Evolutionary conservation across 805 yeast genomes (phyloP).

Genomic region (Spathaspora arborariae): DNA sequence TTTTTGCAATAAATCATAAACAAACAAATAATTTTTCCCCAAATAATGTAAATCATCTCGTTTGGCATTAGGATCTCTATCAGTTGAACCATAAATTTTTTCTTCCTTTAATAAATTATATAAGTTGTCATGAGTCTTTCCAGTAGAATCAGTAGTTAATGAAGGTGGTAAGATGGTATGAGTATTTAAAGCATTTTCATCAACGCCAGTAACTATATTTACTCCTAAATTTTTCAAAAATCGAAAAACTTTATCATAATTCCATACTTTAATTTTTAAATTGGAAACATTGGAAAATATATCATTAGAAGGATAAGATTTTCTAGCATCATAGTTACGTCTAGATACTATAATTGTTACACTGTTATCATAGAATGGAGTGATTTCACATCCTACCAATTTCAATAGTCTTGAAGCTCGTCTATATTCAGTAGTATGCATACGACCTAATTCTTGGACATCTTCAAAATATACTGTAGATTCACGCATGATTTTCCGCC

Average conservation of each 20-base stretch:
- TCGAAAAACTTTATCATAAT: conserved; percentile 76
- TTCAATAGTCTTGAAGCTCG: conserved; percentile 42
- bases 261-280: conserved; percentile 78
- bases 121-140: conserved; percentile 15
- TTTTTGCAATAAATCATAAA: conserved; percentile 74
- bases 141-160: neutral
- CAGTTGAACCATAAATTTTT: conserved; percentile 79
- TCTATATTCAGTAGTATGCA: conserved; percentile 35
- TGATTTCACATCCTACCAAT: conserved; percentile 45
- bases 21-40: conserved; percentile 63
- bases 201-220: conserved; percentile 16
- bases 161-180: conserved; percentile 8
- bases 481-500: conserved; percentile 59
- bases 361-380: conserved; percentile 48
- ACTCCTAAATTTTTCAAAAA: conserved; percentile 63
- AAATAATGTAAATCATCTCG: conserved; percentile 84
- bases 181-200: conserved; percentile 17
- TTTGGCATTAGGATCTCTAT: conserved; percentile 80
- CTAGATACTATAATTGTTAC: conserved; percentile 76
- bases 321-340: conserved; percentile 43
- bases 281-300: conserved; percentile 60
- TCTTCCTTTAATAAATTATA: conserved; percentile 72
- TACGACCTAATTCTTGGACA: conserved; percentile 32
- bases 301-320: conserved; percentile 50
- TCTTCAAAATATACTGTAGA: conserved; percentile 63